These are phyloP conservation scores for Penicillium odoratum DNA, from an alignment of 495 filamentous ascomycete species.

Conservation along the genomic window DNA sequence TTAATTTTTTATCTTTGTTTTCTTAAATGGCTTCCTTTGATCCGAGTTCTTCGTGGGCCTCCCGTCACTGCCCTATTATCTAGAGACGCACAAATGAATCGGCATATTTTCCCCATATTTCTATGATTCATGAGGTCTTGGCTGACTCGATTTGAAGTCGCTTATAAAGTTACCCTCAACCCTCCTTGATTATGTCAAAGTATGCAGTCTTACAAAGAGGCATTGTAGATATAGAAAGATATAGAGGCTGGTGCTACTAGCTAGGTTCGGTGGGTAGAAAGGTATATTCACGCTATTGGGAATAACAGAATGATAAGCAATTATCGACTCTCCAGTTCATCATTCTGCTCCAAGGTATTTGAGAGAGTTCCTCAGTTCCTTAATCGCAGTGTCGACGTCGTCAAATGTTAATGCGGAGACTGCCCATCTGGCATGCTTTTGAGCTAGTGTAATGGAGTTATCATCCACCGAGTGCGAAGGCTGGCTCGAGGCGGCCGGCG, in stretches of 20 bases:
- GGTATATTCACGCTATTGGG: conserved; percentile 13
- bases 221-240: neutral
- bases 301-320: neutral
- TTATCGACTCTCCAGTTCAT: conserved; percentile 6
- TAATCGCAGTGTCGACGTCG: conserved; percentile 87
- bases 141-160: too few species aligned
- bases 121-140: too few species aligned
- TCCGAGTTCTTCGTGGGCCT: too few species aligned
- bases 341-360: conserved; percentile 39
- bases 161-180: too few species aligned
- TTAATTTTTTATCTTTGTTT: too few species aligned
- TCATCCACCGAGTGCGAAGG: conserved; percentile 59
- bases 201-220: neutral
- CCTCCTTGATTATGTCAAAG: neutral
- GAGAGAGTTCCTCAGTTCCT: conserved; percentile 77
- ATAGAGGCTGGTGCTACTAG: too few species aligned
- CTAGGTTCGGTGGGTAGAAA: neutral
- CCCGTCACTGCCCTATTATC: too few species aligned
- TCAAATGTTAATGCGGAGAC: conserved; percentile 97
- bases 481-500: conserved; percentile 23
- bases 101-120: too few species aligned
- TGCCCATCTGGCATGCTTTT: conserved; percentile 97
- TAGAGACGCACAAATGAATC: too few species aligned
- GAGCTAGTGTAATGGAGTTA: conserved; percentile 70
- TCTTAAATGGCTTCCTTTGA: too few species aligned